Evolutionary conservation across 768 basidiomycete species (phyloP).

Genomic region (Daedalea quercina): DNA sequence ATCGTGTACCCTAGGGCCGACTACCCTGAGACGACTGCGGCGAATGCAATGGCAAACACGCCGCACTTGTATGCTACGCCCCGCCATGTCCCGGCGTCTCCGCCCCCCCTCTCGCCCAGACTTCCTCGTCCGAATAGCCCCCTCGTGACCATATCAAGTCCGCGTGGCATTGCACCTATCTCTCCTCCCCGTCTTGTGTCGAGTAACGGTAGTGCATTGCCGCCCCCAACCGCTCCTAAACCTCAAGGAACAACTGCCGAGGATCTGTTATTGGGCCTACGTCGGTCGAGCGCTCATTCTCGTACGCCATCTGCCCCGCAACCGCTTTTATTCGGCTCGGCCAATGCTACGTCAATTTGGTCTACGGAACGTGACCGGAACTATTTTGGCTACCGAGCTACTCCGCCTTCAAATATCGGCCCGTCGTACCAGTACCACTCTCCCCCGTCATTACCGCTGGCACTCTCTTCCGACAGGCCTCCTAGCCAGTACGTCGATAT

Average conservation of each 20-base stretch:
- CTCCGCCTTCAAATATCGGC: background rate
- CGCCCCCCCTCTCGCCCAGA: background rate
- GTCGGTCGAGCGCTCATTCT: slow-evolving; percentile 19
- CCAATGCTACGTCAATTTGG: slow-evolving; percentile 48
- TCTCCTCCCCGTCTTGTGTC: slow-evolving; percentile 8
- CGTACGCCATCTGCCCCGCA: slow-evolving; percentile 28
- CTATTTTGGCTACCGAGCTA: slow-evolving; percentile 8
- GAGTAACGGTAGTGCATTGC: slow-evolving; percentile 16
- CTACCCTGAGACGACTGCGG: background rate
- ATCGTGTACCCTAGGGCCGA: slow-evolving; percentile 68
- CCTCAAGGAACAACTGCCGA: slow-evolving; percentile 48
- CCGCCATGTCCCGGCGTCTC: slow-evolving; percentile 2
- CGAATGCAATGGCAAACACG: background rate
- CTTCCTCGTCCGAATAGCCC: slow-evolving; percentile 4
- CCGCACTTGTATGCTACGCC: slow-evolving; percentile 17
- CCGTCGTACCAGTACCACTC: slow-evolving; percentile 2
- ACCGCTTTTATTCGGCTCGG: slow-evolving; percentile 44
- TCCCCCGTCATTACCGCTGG: background rate
- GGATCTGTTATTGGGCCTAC: slow-evolving; percentile 55
- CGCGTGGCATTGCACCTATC: slow-evolving; percentile 4
- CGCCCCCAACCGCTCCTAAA: slow-evolving; percentile 15
- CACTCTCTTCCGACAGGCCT: background rate
- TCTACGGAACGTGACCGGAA: slow-evolving; percentile 48
- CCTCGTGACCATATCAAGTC: slow-evolving; percentile 5
- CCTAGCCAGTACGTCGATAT: background rate